phyloP scores from a whole-genome alignment of 371 early-diverging fungal species.

The Mucor plumbeus region DNA sequence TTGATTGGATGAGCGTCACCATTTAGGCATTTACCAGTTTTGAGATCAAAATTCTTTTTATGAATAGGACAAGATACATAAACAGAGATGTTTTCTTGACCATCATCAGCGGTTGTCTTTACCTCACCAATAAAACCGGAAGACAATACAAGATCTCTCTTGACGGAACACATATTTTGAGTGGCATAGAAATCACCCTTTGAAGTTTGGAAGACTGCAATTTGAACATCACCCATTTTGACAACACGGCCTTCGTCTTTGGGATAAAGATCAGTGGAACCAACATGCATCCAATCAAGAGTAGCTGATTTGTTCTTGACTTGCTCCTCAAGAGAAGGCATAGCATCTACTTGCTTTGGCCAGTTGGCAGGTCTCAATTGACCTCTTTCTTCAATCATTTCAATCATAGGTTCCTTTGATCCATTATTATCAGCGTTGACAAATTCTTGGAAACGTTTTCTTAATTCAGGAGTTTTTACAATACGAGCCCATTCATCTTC shows the following conservation, averaged over 20 bases:
- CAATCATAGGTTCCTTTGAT: conserved; percentile 50
- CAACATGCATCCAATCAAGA: conserved; percentile 35
- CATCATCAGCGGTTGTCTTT: conserved; percentile 25
- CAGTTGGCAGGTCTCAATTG: conserved; percentile 69
- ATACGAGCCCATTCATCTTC: conserved; percentile 71
- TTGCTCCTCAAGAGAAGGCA: conserved; percentile 34
- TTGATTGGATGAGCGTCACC: conserved; percentile 51
- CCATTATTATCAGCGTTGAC: conserved; percentile 50
- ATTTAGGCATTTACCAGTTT: conserved; percentile 54
- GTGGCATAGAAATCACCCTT: conserved; percentile 65
- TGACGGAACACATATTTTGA: conserved; percentile 79
- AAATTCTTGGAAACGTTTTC: conserved; percentile 65
- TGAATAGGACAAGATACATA: conserved; percentile 74
- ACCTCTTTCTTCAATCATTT: conserved; percentile 64
- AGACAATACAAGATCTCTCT: conserved; percentile 70
- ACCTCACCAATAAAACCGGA: conserved; percentile 60
- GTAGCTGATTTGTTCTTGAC: conserved; percentile 24
- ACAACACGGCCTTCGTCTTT: conserved; percentile 58
- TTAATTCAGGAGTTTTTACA: conserved; percentile 58
- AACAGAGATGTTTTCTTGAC: conserved; percentile 25
- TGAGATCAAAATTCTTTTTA: conserved; percentile 70
- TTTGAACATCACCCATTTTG: conserved; percentile 63
- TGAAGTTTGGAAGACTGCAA: conserved; percentile 60
- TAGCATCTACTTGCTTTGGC: conserved; percentile 39
- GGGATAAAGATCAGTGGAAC: conserved; percentile 44